phyloP scores from a whole-genome alignment of 202 grass and related monocot genomes.

The Digitaria exilis region DNA sequence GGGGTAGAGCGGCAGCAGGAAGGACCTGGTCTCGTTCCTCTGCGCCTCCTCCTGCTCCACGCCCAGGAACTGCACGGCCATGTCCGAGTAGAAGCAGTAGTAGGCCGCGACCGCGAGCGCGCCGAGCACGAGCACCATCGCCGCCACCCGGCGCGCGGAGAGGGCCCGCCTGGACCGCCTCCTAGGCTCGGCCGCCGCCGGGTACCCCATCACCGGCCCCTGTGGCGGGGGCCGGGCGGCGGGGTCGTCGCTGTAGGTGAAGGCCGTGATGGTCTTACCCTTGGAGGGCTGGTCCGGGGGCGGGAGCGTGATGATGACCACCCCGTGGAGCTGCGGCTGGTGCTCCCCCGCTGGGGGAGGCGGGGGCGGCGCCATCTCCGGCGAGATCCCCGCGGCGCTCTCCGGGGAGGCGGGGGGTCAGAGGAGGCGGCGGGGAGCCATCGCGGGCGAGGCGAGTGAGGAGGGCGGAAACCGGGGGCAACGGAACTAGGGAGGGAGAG shows the following conservation, averaged over 20 bases:
- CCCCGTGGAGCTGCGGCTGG: constrained; percentile 68
- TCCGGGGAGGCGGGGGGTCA: constrained; percentile 38
- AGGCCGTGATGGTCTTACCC: constrained; percentile 95
- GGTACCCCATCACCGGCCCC: neutral
- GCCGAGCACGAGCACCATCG: constrained; percentile 39
- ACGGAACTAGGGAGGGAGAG: neutral
- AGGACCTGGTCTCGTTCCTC: constrained; percentile 75
- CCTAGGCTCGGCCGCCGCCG: neutral
- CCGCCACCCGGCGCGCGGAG: constrained; percentile 41
- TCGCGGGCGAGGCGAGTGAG: constrained; percentile 28
- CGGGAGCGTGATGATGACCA: constrained; percentile 94
- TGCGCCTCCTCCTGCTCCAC: constrained; percentile 56
- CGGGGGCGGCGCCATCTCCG: constrained; percentile 36
- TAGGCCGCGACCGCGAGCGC: constrained; percentile 62
- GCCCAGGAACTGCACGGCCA: constrained; percentile 69
- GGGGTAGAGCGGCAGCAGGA: constrained; percentile 76
- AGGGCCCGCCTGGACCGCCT: constrained; percentile 24
- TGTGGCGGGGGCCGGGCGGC: neutral
- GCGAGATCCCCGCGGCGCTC: constrained; percentile 29
- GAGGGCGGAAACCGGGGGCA: constrained; percentile 31
- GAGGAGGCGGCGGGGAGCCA: constrained; percentile 41
- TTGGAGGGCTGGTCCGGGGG: constrained; percentile 83
- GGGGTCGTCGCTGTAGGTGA: constrained; percentile 67
- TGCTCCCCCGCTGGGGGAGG: constrained; percentile 10
- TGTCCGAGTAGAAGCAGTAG: constrained; percentile 74